Conservation (phyloP, 2,329 filamentous ascomycete species). For the Ophiostoma himal-ulmi region DNA sequence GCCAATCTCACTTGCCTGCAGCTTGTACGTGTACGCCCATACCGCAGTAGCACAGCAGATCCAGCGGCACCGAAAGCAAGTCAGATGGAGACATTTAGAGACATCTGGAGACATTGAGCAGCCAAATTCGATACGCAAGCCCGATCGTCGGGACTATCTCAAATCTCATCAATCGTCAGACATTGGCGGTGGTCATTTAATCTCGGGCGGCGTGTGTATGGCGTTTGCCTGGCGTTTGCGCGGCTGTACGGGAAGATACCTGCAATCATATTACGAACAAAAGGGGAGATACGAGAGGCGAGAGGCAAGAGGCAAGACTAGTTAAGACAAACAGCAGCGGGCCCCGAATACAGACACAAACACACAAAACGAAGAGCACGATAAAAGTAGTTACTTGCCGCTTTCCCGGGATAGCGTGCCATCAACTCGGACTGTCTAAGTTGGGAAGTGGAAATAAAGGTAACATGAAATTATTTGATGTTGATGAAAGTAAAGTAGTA, state of each 20-base stretch:
- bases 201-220: neutral
- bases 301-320: too few species aligned
- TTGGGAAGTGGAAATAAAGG: too few species aligned
- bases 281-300: neutral
- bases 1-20: slow-evolving; percentile 19
- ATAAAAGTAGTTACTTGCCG: too few species aligned
- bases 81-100: neutral
- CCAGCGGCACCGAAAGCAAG: neutral
- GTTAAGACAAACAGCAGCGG: too few species aligned
- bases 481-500: too few species aligned
- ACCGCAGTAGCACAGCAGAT: neutral
- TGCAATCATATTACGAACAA: neutral
- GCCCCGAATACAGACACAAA: too few species aligned
- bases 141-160: neutral
- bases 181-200: neutral
- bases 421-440: too few species aligned
- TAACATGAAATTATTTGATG: too few species aligned
- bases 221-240: neutral
- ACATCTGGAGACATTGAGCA: neutral
- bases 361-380: neutral
- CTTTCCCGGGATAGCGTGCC: too few species aligned
- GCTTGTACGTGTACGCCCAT: neutral
- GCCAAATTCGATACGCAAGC: neutral
- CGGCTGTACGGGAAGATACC: too few species aligned
- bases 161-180: neutral